These are phyloP conservation scores for Aechmea fasciata DNA, from an alignment of 176 grass and related monocot genomes.

Conservation along the genomic window DNA sequence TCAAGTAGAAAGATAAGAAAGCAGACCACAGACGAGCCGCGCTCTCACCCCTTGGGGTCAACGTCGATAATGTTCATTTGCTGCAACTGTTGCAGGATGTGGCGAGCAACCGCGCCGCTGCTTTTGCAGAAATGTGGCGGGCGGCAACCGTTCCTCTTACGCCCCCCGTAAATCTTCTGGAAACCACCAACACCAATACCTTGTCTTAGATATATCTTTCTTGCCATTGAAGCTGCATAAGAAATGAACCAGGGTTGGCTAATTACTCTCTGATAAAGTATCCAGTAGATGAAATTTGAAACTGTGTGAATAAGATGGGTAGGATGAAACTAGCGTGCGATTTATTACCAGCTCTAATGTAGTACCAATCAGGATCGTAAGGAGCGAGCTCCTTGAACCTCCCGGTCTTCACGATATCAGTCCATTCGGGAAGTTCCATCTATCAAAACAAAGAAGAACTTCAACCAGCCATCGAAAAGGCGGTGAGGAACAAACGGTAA, in stretches of 20 bases:
- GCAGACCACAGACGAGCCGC: neutral
- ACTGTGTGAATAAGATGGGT: neutral
- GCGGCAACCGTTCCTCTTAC: slow-evolving; percentile 38
- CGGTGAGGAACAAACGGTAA: neutral
- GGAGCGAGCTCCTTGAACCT: slow-evolving; percentile 73
- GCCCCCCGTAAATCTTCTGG: slow-evolving; percentile 73
- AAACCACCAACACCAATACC: slow-evolving; percentile 75
- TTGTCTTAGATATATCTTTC: slow-evolving; percentile 71
- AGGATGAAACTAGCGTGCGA: neutral
- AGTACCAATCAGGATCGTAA: slow-evolving; percentile 69
- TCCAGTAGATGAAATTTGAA: neutral
- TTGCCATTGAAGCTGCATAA: slow-evolving; percentile 50
- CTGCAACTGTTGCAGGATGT: slow-evolving; percentile 65
- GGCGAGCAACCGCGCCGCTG: slow-evolving; percentile 55
- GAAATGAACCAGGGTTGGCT: neutral
- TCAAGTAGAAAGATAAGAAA: neutral
- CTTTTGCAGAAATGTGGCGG: slow-evolving; percentile 77
- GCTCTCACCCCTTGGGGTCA: slow-evolving; percentile 52
- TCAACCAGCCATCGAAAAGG: neutral
- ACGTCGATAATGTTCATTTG: slow-evolving; percentile 59
- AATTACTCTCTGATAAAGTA: neutral
- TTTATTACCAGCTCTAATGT: slow-evolving; percentile 63
- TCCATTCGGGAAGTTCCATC: slow-evolving; percentile 79
- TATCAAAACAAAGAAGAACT: neutral
- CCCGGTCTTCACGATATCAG: slow-evolving; percentile 75